Evolutionary conservation across 2,329 filamentous ascomycete genomes (phyloP).

Genomic region (Aureobasidium sp.): DNA sequence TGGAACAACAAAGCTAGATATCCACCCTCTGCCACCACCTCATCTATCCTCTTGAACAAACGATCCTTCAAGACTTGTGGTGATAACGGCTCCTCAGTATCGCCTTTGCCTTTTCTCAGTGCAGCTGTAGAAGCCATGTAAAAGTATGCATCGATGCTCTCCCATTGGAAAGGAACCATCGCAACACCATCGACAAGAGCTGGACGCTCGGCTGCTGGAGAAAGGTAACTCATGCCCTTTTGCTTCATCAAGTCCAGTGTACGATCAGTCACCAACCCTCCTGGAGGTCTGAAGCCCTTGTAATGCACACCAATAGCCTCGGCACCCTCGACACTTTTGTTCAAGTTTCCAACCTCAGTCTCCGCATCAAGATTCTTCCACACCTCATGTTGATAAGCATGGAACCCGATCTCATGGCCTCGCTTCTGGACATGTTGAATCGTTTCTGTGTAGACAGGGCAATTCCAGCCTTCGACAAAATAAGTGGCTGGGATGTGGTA

Average conservation of each 20-base stretch:
- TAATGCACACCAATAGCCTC: constrained; percentile 17
- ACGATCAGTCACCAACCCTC: constrained; percentile 23
- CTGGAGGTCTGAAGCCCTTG: constrained; percentile 25
- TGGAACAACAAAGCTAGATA: constrained; percentile 25
- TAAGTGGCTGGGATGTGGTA: constrained; percentile 24
- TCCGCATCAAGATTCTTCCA: constrained; percentile 22
- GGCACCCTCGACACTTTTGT: constrained; percentile 21
- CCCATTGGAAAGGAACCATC: constrained; percentile 20
- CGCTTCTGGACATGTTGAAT: constrained; percentile 18
- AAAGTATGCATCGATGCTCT: constrained; percentile 26
- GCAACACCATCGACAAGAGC: constrained; percentile 17
- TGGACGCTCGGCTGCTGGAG: constrained; percentile 24
- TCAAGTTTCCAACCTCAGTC: constrained; percentile 19
- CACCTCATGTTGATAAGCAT: constrained; percentile 27
- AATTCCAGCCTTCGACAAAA: constrained; percentile 27
- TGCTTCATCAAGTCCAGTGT: constrained; percentile 23
- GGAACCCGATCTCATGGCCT: constrained; percentile 26
- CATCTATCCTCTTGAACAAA: constrained; percentile 21
- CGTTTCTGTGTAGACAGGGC: constrained; percentile 18
- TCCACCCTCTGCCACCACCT: constrained; percentile 20
- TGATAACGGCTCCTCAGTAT: constrained; percentile 16
- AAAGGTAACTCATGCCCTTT: constrained; percentile 24
- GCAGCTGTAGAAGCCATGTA: constrained; percentile 24
- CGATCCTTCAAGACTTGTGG: constrained; percentile 17
- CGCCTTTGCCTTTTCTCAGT: constrained; percentile 22